Conservation (phyloP, 225 moss, liverwort and hornwort genomes). For the Antitrichia curtipendula region DNA sequence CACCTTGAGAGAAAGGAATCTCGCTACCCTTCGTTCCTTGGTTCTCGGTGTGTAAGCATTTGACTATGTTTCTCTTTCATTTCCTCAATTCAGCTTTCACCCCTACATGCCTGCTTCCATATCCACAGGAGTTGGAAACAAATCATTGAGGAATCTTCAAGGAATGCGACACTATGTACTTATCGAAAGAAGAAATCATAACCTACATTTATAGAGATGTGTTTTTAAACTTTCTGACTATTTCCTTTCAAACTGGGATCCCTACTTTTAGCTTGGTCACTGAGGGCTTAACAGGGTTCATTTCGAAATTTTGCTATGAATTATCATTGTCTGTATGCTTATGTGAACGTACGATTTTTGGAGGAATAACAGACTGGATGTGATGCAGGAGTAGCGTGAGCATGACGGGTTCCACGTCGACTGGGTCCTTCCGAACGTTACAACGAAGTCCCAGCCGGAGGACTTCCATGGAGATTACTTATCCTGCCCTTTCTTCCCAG, state of each 20-base stretch:
- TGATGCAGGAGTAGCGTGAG: slow-evolving; percentile 60
- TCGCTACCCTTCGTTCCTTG: slow-evolving; percentile 76
- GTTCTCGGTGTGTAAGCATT: slow-evolving; percentile 42
- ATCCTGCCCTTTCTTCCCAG: slow-evolving; percentile 62
- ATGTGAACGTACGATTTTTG: background rate
- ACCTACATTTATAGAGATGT: background rate
- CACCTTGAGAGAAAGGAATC: slow-evolving; percentile 72
- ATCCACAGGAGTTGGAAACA: background rate
- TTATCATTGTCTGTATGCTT: background rate
- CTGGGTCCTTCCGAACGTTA: slow-evolving; percentile 68
- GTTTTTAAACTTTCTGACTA: background rate
- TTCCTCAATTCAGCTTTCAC: background rate
- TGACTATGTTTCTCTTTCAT: background rate
- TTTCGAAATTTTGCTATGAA: background rate
- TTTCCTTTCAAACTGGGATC: background rate
- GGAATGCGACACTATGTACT: background rate
- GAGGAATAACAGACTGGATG: background rate
- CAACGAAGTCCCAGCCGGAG: slow-evolving; percentile 76
- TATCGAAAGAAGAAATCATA: background rate
- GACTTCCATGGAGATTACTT: slow-evolving; percentile 45
- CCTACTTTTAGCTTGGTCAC: background rate
- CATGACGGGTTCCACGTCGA: slow-evolving; percentile 63
- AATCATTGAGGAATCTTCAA: background rate
- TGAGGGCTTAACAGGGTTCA: background rate
- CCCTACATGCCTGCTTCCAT: background rate